Conservation (phyloP, 2,329 filamentous ascomycete genomes). For the Aaosphaeria pasadenensis region DNA sequence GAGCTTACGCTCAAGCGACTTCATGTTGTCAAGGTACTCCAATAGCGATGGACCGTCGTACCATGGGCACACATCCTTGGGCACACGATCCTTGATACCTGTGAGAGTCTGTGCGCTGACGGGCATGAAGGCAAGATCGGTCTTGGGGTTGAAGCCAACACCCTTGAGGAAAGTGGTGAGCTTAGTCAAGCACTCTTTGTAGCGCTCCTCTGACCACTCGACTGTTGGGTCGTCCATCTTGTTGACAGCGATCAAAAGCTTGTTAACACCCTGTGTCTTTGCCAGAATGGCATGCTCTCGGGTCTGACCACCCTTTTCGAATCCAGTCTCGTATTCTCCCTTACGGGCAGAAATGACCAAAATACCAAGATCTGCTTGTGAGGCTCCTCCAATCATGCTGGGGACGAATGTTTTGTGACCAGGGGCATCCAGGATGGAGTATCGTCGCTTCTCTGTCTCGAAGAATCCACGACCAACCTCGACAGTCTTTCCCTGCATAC, state of each 20-base stretch:
- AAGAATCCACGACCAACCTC: constrained; percentile 92
- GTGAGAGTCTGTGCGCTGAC: constrained; percentile 84
- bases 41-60: constrained; percentile 87
- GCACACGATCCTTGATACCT: constrained; percentile 85
- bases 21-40: constrained; percentile 93
- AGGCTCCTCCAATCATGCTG: constrained; percentile 93
- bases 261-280: constrained; percentile 97
- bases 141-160: constrained; percentile 92
- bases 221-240: constrained; percentile 99
- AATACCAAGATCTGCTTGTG: constrained; percentile 61
- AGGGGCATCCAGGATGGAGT: constrained; percentile 94
- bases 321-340: constrained; percentile 97
- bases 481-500: constrained; percentile 95
- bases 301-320: constrained; percentile 94
- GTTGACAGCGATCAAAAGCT: constrained; percentile 83
- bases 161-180: constrained; percentile 84
- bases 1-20: constrained; percentile 87
- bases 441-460: constrained; percentile 92
- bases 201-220: constrained; percentile 90
- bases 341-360: constrained; percentile 93
- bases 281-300: constrained; percentile 97
- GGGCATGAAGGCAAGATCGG: constrained; percentile 91
- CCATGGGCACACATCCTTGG: constrained; percentile 74
- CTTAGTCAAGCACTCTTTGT: constrained; percentile 90
- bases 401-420: constrained; percentile 65